These are phyloP conservation scores for Apiospora kogelbergensis DNA, from an alignment of 2,329 filamentous ascomycete species.

Conservation along the genomic window DNA sequence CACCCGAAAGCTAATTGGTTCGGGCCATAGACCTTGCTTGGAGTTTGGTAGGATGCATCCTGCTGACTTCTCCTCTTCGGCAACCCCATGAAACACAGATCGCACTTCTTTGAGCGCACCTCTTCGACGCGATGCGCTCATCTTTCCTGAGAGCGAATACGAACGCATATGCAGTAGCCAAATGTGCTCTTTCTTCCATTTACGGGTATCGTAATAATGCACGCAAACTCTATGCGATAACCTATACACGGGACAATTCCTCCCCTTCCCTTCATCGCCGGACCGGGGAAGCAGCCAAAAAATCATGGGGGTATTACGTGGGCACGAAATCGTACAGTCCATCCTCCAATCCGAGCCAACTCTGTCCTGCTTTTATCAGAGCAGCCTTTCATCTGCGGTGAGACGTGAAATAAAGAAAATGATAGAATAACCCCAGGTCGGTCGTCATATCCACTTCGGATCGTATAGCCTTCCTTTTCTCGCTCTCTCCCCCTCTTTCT, in stretches of 20 bases:
- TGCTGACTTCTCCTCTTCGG: neutral
- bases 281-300: neutral
- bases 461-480: neutral
- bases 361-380: neutral
- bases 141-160: neutral
- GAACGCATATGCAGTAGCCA: neutral
- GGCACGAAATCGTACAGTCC: slow-evolving; percentile 1
- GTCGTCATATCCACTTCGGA: neutral
- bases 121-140: neutral
- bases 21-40: neutral
- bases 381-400: neutral
- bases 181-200: slow-evolving; percentile 5
- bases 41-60: neutral
- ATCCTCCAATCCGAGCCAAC: neutral
- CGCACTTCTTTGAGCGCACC: neutral
- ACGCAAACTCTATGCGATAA: neutral
- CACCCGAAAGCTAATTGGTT: neutral
- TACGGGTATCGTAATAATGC: slow-evolving; percentile 6
- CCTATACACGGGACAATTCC: neutral
- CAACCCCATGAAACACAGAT: neutral
- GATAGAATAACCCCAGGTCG: neutral
- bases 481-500: neutral
- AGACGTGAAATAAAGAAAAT: slow-evolving; percentile 4
- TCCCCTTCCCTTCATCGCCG: neutral
- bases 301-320: slow-evolving; percentile 1